Evolutionary conservation across 768 basidiomycete species (phyloP).

Genomic region (Tylopilus subfusipes): DNA sequence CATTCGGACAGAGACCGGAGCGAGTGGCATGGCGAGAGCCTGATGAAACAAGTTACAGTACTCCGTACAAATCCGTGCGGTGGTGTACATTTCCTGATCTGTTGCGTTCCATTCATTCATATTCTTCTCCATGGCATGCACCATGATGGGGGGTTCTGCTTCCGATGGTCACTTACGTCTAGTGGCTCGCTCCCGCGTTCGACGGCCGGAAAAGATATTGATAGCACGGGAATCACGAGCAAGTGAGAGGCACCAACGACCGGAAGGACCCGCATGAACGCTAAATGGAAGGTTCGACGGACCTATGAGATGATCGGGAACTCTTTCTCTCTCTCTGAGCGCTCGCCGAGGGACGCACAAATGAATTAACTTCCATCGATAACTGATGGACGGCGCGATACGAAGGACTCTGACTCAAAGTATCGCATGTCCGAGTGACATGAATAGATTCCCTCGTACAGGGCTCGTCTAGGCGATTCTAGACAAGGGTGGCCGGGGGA

Average conservation of each 20-base stretch:
- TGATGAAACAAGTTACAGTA: conserved; percentile 14
- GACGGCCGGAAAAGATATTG: conserved; percentile 21
- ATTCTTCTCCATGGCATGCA: conserved; percentile 20
- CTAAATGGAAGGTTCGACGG: conserved; percentile 29
- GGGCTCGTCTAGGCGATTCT: conserved; percentile 1
- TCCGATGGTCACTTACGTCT: conserved; percentile 31
- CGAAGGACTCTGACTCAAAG: conserved; percentile 7
- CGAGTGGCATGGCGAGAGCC: conserved; percentile 9
- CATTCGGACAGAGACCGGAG: conserved; percentile 11
- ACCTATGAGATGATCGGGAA: conserved; percentile 25
- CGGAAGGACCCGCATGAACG: conserved; percentile 19
- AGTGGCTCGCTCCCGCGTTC: conserved; percentile 32
- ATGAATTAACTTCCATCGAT: conserved; percentile 29
- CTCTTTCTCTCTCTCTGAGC: conserved; percentile 1
- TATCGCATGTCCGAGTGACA: conserved; percentile 1
- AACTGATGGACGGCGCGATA: conserved; percentile 16
- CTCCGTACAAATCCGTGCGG: conserved; percentile 16
- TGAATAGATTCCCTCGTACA: conserved; percentile 2
- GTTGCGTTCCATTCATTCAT: conserved; percentile 21
- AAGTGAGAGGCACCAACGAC: conserved; percentile 16
- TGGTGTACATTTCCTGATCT: conserved; percentile 13
- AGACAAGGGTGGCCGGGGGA: conserved; percentile 26
- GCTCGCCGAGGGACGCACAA: conserved; percentile 15
- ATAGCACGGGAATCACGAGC: conserved; percentile 21
- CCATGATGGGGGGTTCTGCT: conserved; percentile 21